These are phyloP conservation scores for Thielaviopsis musarum DNA, from an alignment of 2,329 filamentous ascomycete genomes.

Conservation along the genomic window DNA sequence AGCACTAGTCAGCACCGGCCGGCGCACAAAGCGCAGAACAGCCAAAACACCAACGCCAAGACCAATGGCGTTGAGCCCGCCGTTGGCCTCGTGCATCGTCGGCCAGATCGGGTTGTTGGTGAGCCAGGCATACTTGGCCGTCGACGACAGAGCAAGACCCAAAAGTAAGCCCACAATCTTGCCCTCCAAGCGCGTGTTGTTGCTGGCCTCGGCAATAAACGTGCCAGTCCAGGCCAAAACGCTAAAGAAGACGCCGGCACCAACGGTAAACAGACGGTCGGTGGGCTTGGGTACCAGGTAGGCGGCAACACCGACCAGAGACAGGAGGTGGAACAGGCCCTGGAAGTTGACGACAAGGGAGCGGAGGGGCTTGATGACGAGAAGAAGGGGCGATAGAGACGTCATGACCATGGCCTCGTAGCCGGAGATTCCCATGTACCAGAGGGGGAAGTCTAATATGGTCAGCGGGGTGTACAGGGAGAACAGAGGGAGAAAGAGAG, in stretches of 20 bases:
- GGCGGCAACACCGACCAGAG: constrained; percentile 60
- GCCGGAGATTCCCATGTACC: constrained; percentile 98
- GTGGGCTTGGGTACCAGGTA: constrained; percentile 60
- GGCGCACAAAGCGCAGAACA: constrained; percentile 57
- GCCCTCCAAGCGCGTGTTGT: constrained; percentile 61
- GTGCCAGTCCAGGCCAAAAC: constrained; percentile 75
- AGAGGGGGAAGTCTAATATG: constrained; percentile 69
- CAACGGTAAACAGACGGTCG: constrained; percentile 62
- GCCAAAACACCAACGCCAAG: constrained; percentile 60
- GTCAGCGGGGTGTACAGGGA: too few species aligned
- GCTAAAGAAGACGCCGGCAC: constrained; percentile 62
- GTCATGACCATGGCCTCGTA: constrained; percentile 83
- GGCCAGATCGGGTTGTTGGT: constrained; percentile 98
- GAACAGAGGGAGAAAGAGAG: background rate
- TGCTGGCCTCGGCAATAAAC: constrained; percentile 59
- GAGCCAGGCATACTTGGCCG: constrained; percentile 81
- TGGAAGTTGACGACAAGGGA: constrained; percentile 51
- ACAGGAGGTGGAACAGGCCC: constrained; percentile 56
- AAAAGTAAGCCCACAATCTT: constrained; percentile 66
- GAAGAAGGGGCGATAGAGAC: constrained; percentile 63
- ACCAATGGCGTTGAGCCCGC: constrained; percentile 80
- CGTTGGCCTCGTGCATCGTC: constrained; percentile 75
- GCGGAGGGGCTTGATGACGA: constrained; percentile 54
- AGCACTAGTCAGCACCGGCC: constrained; percentile 31
- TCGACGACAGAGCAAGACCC: constrained; percentile 68